phyloP scores from a whole-genome alignment of 2,329 filamentous ascomycete species.

The Sporothrix schenckii region DNA sequence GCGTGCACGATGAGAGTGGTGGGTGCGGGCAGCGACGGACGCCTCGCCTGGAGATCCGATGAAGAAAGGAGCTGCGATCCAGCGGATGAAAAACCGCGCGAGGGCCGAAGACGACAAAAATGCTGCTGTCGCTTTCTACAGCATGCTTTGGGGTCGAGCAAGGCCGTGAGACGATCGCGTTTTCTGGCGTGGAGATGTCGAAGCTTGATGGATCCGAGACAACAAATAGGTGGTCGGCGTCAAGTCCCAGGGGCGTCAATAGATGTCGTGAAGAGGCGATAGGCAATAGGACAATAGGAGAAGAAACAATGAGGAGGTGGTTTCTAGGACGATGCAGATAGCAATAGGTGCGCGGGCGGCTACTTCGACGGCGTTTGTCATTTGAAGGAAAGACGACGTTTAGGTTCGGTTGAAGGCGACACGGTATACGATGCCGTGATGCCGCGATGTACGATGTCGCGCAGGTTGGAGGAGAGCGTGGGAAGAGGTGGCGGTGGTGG shows the following conservation, averaged over 20 bases:
- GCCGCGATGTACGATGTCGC: not conserved
- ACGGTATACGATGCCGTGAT: not conserved
- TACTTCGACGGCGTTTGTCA: conserved; percentile 8
- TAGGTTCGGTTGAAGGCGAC: conserved; percentile 5
- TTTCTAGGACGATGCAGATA: conserved; percentile 20
- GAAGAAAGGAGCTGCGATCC: not conserved
- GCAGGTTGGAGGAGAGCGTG: conserved; percentile 10
- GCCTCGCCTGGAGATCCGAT: not conserved
- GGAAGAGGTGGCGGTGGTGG: not conserved
- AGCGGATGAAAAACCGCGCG: not conserved
- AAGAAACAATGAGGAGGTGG: not conserved
- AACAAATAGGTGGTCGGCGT: not conserved
- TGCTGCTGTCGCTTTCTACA: not conserved
- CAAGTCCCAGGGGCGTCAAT: not conserved
- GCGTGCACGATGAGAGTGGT: not conserved
- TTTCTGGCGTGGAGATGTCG: not conserved
- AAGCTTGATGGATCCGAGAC: not conserved
- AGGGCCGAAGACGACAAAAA: not conserved
- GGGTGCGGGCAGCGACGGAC: not conserved
- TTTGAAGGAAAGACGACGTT: conserved; percentile 9
- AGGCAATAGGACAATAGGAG: conserved; percentile 1
- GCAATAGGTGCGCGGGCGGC: conserved; percentile 21
- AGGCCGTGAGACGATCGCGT: not conserved
- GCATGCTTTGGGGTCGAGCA: not conserved
- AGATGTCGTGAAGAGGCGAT: conserved; percentile 7